Conservation (phyloP, 331 rosid species). For the Pyrus hybrid region DNA sequence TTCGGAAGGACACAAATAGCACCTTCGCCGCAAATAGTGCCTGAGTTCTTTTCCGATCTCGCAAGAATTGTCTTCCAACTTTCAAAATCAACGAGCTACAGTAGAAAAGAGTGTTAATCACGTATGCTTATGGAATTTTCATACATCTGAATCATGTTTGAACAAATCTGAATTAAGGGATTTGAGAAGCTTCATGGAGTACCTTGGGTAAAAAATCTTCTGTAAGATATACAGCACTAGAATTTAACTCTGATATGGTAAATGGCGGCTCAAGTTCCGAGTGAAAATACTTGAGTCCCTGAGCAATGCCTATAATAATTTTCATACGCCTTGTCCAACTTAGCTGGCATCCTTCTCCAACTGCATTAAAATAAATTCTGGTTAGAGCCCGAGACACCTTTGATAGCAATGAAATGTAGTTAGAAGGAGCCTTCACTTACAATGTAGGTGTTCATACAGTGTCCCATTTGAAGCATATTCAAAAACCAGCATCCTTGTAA, state of each 20-base stretch:
- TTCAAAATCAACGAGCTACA: slow-evolving; percentile 95
- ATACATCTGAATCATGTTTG: background rate
- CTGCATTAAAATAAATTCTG: slow-evolving; percentile 29
- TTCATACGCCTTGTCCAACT: slow-evolving; percentile 93
- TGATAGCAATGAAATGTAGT: background rate
- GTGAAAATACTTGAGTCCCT: slow-evolving; percentile 82
- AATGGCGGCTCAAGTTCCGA: slow-evolving; percentile 88
- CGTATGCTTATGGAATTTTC: background rate
- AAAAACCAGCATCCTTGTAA: slow-evolving; percentile 92
- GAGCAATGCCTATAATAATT: slow-evolving; percentile 75
- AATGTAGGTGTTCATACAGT: slow-evolving; percentile 80
- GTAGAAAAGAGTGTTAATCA: background rate
- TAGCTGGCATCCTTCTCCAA: slow-evolving; percentile 78
- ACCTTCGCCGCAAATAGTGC: slow-evolving; percentile 66
- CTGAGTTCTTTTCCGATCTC: slow-evolving; percentile 77
- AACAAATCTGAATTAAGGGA: background rate
- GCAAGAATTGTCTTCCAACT: slow-evolving; percentile 92
- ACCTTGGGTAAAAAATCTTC: slow-evolving; percentile 96
- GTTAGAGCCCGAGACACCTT: slow-evolving; percentile 13
- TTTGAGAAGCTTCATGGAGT: slow-evolving; percentile 6
- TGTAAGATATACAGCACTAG: slow-evolving; percentile 88
- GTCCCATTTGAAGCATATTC: slow-evolving; percentile 96
- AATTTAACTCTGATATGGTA: slow-evolving; percentile 84
- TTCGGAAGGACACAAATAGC: slow-evolving; percentile 67
- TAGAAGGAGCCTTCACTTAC: slow-evolving; percentile 39